Conservation (phyloP, 306 rosid genomes). For the Gynostemma pentaphyllum region DNA sequence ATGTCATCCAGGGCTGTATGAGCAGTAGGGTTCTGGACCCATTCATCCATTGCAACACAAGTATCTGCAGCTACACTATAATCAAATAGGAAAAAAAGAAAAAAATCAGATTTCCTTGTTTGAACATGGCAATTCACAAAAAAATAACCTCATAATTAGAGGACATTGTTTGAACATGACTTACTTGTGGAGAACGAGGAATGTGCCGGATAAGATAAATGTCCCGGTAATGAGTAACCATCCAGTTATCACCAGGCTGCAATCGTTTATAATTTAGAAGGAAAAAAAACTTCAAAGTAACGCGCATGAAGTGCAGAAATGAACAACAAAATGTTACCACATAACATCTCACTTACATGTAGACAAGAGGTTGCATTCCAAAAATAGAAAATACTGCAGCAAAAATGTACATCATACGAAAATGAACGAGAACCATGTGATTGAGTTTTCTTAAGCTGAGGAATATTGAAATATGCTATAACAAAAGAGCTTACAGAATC, state of each 20-base stretch:
- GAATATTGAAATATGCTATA: background rate
- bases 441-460: background rate
- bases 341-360: slow-evolving; percentile 54
- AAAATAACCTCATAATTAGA: too few relatives aligned
- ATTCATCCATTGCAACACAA: slow-evolving; percentile 40
- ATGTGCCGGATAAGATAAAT: slow-evolving; percentile 27
- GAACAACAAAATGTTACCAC: background rate
- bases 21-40: slow-evolving; percentile 29
- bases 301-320: background rate
- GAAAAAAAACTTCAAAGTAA: background rate
- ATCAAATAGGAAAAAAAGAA: background rate
- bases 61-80: slow-evolving; percentile 32
- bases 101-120: background rate
- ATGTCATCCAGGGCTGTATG: slow-evolving; percentile 38
- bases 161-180: slow-evolving; percentile 12
- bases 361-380: slow-evolving; percentile 41
- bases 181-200: slow-evolving; percentile 48
- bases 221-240: slow-evolving; percentile 50
- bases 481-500: slow-evolving; percentile 35
- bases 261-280: background rate
- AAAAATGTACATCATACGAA: slow-evolving; percentile 1
- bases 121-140: too few relatives aligned
- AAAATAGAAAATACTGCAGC: slow-evolving; percentile 49
- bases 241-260: slow-evolving; percentile 50
- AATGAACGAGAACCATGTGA: background rate